Evolutionary conservation across 305 asterid species (phyloP), one percentile per base, ranked within the genome.

Genomic region (Solanum hybrid): DNA sequence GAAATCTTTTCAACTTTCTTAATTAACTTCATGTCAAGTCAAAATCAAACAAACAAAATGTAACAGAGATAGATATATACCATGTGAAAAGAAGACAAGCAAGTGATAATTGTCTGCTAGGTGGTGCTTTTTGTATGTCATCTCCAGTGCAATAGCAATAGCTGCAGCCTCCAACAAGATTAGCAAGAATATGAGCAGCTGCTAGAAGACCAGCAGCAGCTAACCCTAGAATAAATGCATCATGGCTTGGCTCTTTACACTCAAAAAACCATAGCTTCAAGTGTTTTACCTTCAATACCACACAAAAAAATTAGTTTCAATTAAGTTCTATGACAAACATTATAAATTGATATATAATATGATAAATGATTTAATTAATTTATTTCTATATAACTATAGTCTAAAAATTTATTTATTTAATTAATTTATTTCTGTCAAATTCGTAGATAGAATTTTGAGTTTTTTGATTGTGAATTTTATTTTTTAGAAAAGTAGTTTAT

Each of bases 171-270:
- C 98, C 98, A 36, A 96, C 89, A 92, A 96, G 91, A 90, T 94
- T 96, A 4, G 98, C 96, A 70, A 95, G 91, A 72, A 97, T 92
- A 91, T 97, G 99, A 75, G 98, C 98, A 87, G 96, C 87, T 20
- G 91, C 93, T 39, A 96, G 92, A 70, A 97, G 95, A 10, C 92
- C 80, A 10, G 97, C 96, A 36, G 99, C 99, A 7, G 94, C 96
- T 75, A 93, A 38, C 11, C 96, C 98, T 27, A 95, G 78, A n/a
- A 96, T 36, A 75, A 79, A 95, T 1, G 99, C 98, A 34, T 95
- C 96, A 87, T 96, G 99, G 90, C 99, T 95, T 79, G 98, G 98
- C 92, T 95, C 94, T 91, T 95, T 95, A 88, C 98, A 96, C 93
- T 96, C 98, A 39, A 95, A 95, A 89, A 96, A 91, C 96, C 96